Conservation (phyloP, 345 rosid genomes). For the Murraya koenigii region DNA sequence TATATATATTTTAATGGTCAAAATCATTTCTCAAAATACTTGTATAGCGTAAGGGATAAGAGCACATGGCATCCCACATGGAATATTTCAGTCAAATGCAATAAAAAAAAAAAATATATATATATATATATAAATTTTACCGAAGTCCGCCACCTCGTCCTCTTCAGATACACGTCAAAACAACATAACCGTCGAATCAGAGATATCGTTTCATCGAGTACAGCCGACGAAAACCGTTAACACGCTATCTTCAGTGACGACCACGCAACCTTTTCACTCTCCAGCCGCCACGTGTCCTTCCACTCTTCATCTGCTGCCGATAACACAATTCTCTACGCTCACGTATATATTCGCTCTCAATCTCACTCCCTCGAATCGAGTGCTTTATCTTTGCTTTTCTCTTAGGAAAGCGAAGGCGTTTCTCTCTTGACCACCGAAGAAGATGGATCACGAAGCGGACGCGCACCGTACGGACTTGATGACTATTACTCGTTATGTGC, state of each 20-base stretch:
- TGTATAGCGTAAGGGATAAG: too few relatives aligned
- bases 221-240: conserved; percentile 25
- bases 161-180: background rate
- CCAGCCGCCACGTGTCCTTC: conserved; percentile 59
- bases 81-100: too few relatives aligned
- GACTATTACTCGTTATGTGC: conserved; percentile 87
- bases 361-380: conserved; percentile 36
- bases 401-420: background rate
- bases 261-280: conserved; percentile 35
- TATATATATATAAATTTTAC: background rate
- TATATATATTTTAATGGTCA: too few relatives aligned
- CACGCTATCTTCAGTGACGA: conserved; percentile 42
- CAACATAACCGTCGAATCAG: conserved; percentile 3
- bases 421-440: background rate
- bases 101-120: too few relatives aligned
- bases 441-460: conserved; percentile 89
- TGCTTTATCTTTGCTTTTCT: conserved; percentile 4
- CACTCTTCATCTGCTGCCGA: conserved; percentile 20
- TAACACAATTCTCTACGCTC: conserved; percentile 15
- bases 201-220: conserved; percentile 9
- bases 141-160: conserved; percentile 17
- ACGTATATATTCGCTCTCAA: conserved; percentile 1
- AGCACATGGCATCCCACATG: too few relatives aligned
- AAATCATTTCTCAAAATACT: too few relatives aligned
- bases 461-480: conserved; percentile 91